phyloP scores from a whole-genome alignment of 75 land plant genomes.

The Sequoia sempervirens region DNA sequence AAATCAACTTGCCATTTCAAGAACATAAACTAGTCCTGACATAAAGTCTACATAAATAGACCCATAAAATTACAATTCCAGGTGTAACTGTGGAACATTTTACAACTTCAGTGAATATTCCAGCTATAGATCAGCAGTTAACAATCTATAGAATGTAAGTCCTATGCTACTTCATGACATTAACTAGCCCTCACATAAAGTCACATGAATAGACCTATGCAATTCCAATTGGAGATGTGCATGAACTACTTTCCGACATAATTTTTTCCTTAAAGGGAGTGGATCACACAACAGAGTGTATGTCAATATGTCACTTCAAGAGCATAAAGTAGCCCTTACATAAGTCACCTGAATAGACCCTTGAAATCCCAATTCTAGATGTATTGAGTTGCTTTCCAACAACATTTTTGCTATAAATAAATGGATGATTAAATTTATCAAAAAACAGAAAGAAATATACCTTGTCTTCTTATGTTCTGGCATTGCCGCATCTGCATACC shows the following conservation, averaged over 20 bases:
- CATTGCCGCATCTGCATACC: conserved; percentile 7
- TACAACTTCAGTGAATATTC: too few species aligned
- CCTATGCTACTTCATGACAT: too few species aligned
- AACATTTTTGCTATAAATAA: not conserved
- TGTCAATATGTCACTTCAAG: not conserved
- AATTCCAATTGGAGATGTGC: too few species aligned
- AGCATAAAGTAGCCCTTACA: not conserved
- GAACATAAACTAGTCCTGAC: not conserved
- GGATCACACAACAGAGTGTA: not conserved
- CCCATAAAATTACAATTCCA: not conserved
- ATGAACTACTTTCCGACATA: too few species aligned
- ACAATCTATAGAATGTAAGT: too few species aligned
- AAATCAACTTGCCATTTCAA: not conserved
- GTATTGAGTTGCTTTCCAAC: not conserved
- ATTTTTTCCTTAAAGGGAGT: too few species aligned
- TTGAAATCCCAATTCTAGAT: not conserved
- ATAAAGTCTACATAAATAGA: not conserved
- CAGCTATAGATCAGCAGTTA: too few species aligned
- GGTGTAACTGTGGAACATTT: not conserved
- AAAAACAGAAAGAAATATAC: conserved; percentile 19
- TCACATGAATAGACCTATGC: too few species aligned
- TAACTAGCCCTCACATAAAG: too few species aligned
- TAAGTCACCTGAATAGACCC: not conserved
- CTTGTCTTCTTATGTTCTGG: conserved; percentile 44
- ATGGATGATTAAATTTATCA: not conserved